Percentiles rank a stretch among this genome's conserved stretches.
Evolutionary conservation across 2,329 filamentous ascomycete species (phyloP).

Genomic region (Penicillium sp.): DNA sequence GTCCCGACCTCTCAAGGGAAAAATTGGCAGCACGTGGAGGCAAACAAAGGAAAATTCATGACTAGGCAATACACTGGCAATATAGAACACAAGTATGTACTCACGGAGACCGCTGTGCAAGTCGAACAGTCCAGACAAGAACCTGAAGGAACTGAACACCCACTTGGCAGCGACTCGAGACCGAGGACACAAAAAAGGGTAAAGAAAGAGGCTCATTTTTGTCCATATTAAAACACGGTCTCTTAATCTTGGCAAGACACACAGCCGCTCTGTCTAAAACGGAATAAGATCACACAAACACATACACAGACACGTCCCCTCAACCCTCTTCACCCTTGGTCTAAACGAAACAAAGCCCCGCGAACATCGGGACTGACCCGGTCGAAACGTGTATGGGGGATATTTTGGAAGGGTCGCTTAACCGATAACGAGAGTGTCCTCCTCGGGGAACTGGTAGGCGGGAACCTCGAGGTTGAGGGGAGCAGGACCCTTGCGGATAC

Average conservation of each 20-base stretch:
- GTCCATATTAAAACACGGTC: constrained; percentile 42
- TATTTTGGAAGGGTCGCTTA: constrained; percentile 50
- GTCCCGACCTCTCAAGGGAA: neutral
- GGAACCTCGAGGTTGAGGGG: constrained; percentile 97
- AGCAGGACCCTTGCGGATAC: constrained; percentile 94
- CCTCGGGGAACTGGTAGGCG: constrained; percentile 86
- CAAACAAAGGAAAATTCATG: constrained; percentile 31
- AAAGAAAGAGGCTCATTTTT: constrained; percentile 33
- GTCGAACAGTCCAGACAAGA: constrained; percentile 2
- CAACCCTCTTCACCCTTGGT: constrained; percentile 9
- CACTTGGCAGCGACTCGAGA: constrained; percentile 9
- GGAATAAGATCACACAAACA: constrained; percentile 23
- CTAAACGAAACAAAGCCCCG: constrained; percentile 17
- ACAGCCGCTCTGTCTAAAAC: constrained; percentile 35
- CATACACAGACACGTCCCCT: constrained; percentile 24
- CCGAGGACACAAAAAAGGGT: constrained; percentile 25
- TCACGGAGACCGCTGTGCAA: constrained; percentile 18
- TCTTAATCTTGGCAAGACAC: constrained; percentile 38
- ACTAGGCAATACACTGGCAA: constrained; percentile 29
- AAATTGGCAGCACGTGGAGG: neutral
- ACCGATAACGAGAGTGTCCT: constrained; percentile 87
- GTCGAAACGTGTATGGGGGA: constrained; percentile 7
- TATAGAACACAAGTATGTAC: constrained; percentile 30
- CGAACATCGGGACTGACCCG: constrained; percentile 2
- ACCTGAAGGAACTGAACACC: constrained; percentile 7